phyloP scores from a whole-genome alignment of 2,329 filamentous ascomycete genomes.

The Fusarium vanettenii region DNA sequence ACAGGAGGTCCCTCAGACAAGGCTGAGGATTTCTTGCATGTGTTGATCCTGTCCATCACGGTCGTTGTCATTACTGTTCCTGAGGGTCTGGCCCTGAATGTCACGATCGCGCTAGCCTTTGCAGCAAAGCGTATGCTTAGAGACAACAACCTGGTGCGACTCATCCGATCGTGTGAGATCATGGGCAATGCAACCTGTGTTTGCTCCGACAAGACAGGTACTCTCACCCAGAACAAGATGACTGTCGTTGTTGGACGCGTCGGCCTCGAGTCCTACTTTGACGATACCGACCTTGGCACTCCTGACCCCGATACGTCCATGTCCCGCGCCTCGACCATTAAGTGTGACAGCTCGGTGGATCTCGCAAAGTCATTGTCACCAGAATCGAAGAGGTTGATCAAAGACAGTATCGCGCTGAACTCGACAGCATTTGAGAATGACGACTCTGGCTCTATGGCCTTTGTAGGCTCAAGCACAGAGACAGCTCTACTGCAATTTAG shows the following conservation, averaged over 20 bases:
- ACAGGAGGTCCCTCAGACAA: constrained; percentile 60
- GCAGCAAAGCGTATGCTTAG: constrained; percentile 72
- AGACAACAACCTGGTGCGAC: constrained; percentile 71
- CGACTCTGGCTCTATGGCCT: constrained; percentile 49
- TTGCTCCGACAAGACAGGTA: constrained; percentile 75
- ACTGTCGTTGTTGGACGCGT: constrained; percentile 68
- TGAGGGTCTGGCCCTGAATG: constrained; percentile 70
- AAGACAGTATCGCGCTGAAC: constrained; percentile 57
- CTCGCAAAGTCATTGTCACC: constrained; percentile 47
- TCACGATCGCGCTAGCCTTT: constrained; percentile 71
- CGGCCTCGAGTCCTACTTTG: constrained; percentile 54
- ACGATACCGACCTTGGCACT: constrained; percentile 47
- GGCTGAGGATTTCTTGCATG: constrained; percentile 67
- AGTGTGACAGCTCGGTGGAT: constrained; percentile 43
- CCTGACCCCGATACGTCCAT: constrained; percentile 33
- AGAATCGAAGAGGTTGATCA: constrained; percentile 52
- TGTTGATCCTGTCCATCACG: constrained; percentile 69
- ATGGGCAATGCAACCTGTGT: constrained; percentile 74
- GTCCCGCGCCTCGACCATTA: constrained; percentile 37
- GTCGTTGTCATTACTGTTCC: constrained; percentile 70
- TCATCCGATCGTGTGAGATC: constrained; percentile 69
- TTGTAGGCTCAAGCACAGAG: constrained; percentile 67
- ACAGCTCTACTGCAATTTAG: constrained; percentile 63
- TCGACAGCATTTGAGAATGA: constrained; percentile 67
- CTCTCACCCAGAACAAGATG: constrained; percentile 73